Evolutionary conservation across 371 early-diverging fungal species (phyloP).

Genomic region (Choanephora cucurbitarum): DNA sequence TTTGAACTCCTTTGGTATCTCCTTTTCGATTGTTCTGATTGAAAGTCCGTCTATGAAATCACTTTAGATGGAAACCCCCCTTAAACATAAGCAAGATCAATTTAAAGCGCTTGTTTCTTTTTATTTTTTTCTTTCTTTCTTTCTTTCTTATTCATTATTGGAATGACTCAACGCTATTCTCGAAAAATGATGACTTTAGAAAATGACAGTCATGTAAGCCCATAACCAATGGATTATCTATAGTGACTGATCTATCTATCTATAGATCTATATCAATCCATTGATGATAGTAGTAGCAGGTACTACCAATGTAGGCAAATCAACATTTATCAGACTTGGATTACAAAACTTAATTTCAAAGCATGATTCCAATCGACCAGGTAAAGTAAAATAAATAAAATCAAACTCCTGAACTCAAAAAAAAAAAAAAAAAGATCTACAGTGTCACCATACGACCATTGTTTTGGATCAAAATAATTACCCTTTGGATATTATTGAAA

Average conservation of each 20-base stretch:
- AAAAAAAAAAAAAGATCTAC: conserved; percentile 23
- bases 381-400: conserved; percentile 27
- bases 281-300: conserved; percentile 37
- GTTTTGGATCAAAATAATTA: conserved; percentile 24
- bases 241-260: too few species aligned
- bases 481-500: conserved; percentile 35
- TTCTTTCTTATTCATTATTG: conserved; percentile 5
- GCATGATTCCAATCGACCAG: conserved; percentile 26
- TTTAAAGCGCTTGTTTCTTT: background rate
- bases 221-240: too few species aligned
- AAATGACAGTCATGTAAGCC: too few species aligned
- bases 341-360: conserved; percentile 30
- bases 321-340: conserved; percentile 39
- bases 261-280: conserved; percentile 5
- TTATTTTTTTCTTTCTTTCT: conserved; percentile 12
- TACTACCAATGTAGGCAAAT: conserved; percentile 37
- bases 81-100: conserved; percentile 11
- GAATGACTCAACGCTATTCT: conserved; percentile 4
- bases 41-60: too few species aligned
- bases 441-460: conserved; percentile 29
- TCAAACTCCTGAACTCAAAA: background rate
- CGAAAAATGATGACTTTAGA: conserved; percentile 18
- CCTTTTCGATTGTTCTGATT: too few species aligned
- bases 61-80: too few species aligned
- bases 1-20: too few species aligned